phyloP scores from a whole-genome alignment of 2,329 filamentous ascomycete species.

The Xylaria hypoxylon region DNA sequence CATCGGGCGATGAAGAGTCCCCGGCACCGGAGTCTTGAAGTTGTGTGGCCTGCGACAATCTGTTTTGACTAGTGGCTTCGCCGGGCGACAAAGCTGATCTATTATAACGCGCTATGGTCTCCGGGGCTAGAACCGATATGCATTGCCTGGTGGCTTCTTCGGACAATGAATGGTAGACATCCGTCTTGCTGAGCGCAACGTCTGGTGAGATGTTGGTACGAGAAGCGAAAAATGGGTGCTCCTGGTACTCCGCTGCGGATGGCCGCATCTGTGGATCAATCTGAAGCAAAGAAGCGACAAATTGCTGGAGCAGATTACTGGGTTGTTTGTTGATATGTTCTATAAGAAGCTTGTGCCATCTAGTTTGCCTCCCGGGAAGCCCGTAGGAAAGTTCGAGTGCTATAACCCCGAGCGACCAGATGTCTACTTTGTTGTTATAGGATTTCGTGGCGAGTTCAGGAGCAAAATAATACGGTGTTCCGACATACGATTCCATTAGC shows the following conservation, averaged over 20 bases:
- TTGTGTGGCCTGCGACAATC: no score
- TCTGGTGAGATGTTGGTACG: background rate
- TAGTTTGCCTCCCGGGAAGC: background rate
- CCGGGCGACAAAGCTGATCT: no score
- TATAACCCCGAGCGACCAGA: slow-evolving; percentile 27
- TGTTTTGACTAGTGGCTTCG: no score
- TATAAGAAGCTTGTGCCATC: background rate
- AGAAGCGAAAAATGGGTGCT: background rate
- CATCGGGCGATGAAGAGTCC: background rate
- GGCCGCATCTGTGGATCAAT: background rate
- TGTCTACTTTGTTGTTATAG: slow-evolving; percentile 21
- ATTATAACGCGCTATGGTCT: no score
- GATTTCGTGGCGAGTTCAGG: background rate
- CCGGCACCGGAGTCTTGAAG: no score
- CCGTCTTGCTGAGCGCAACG: background rate
- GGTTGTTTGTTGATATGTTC: background rate
- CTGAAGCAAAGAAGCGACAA: background rate
- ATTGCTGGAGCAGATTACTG: background rate
- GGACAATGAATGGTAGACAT: no score
- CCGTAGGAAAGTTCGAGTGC: background rate
- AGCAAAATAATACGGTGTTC: background rate
- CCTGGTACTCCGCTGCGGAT: background rate
- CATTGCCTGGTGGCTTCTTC: no score
- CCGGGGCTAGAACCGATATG: no score
- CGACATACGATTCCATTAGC: background rate